Base-by-base conservation (phyloP, 106 monocot species). In the Chionographis japonica region DNA sequence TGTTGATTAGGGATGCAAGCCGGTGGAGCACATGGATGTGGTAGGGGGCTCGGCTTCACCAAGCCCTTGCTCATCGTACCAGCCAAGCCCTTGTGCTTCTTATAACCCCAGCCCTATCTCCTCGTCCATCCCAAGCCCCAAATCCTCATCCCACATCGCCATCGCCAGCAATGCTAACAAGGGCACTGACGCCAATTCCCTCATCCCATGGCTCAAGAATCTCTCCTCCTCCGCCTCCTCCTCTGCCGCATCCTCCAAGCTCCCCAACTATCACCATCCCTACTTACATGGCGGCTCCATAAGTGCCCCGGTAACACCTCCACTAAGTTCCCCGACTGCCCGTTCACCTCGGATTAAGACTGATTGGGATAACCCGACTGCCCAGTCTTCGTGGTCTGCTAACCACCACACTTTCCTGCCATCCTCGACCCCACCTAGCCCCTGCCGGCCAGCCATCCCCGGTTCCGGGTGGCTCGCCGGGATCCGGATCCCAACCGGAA, bases 1-100 rank as follows among this genome's bases (percentile, higher is more conserved):
- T n/a, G n/a, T n/a, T n/a, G n/a, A n/a, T n/a, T 77, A 94, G 94
- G 94, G 90, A 68, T 88, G 72, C 69, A 94, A 83, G 54, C 88
- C 90, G 27, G 36, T 36, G 9, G 86, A 86, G 40, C 39, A 62
- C 17, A 72, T 75, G 73, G 90, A 94, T 8, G 61, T 83, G 6
- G 52, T 27, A 4, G 85, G 90, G 14, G 65, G 72, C 42, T 94
- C 94, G 50, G 74, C 80, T 19, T 82, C 90, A 14, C 54, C 86
- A 37, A 93, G 93, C 68, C 77, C 89, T 38, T 82, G 80, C 68
- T 83, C 92, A n/a, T 93, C 93, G 4, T 83, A 83, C 78, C 88
- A 86, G 52, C 89, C 89, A 46, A 94, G 89, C 52, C 81, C 89
- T 7, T 78, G 73, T 6, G 62, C 84, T n/a, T 86, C 93, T 3